Conservation (phyloP, 2,329 filamentous ascomycete species). For the Exophiala lecanii-corni region DNA sequence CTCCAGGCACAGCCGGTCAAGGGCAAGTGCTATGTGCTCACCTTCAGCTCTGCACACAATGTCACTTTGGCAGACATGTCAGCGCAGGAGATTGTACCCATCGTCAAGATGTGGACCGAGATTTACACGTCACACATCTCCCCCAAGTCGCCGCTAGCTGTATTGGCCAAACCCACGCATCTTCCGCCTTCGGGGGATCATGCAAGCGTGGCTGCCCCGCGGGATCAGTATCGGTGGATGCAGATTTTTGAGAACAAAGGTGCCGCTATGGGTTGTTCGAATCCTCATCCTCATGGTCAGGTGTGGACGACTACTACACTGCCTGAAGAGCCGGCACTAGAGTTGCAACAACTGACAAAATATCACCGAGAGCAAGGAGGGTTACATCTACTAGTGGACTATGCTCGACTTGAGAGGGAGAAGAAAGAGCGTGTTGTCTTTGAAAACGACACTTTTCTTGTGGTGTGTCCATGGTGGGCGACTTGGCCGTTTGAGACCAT, state of each 20-base stretch:
- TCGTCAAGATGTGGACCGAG: slow-evolving; percentile 85
- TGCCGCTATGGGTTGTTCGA: slow-evolving; percentile 95
- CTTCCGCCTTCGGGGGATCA: slow-evolving; percentile 45
- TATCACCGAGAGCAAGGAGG: slow-evolving; percentile 71
- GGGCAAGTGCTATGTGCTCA: slow-evolving; percentile 94
- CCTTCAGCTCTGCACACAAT: slow-evolving; percentile 87
- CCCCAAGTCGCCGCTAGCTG: slow-evolving; percentile 60
- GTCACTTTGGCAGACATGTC: slow-evolving; percentile 88
- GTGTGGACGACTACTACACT: slow-evolving; percentile 90
- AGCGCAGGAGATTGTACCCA: slow-evolving; percentile 68
- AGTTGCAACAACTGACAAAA: slow-evolving; percentile 71
- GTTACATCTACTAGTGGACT: slow-evolving; percentile 76
- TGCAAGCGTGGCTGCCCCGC: slow-evolving; percentile 49
- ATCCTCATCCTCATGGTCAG: slow-evolving; percentile 95
- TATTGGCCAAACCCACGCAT: slow-evolving; percentile 43
- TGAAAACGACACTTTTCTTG: slow-evolving; percentile 77
- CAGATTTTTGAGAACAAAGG: slow-evolving; percentile 99
- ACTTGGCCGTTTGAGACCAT: slow-evolving; percentile 96
- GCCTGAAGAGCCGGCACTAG: slow-evolving; percentile 80
- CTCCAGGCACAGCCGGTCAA: slow-evolving; percentile 81
- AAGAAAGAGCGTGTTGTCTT: slow-evolving; percentile 84
- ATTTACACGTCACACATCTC: slow-evolving; percentile 82
- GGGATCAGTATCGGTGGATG: slow-evolving; percentile 87
- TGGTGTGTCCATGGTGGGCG: slow-evolving; percentile 96
- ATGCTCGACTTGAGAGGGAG: slow-evolving; percentile 73